A percentile compares a stretch with the other conserved stretches of the same genome.
phyloP scores from a whole-genome alignment of 108 stramenopile genomes.

The Poteriospumella lacustris region DNA sequence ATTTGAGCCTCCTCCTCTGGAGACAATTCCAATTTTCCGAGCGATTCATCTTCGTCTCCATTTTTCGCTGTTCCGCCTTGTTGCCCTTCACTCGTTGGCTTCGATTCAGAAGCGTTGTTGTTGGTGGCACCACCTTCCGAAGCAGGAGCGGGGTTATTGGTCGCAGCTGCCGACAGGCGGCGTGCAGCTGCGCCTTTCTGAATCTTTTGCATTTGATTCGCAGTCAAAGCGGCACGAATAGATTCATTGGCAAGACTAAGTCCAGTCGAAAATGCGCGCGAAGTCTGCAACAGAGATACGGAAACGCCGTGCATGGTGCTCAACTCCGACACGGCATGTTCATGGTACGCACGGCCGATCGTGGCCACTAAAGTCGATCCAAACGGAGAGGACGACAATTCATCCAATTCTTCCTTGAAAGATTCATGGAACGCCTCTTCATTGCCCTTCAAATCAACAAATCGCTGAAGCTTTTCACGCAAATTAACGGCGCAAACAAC shows the following conservation, averaged over 20 bases:
- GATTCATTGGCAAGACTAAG: background rate
- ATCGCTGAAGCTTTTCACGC: background rate
- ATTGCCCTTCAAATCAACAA: background rate
- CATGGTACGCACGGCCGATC: background rate
- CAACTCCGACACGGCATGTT: background rate
- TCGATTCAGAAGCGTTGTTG: no score
- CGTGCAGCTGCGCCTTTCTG: no score
- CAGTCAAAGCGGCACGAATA: background rate
- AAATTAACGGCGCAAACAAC: conserved; percentile 18
- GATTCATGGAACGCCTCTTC: background rate
- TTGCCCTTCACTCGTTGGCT: no score
- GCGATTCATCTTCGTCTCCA: no score
- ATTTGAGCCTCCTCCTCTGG: background rate
- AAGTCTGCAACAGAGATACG: background rate
- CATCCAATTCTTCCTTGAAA: background rate
- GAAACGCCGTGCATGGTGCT: background rate
- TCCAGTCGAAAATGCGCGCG: background rate
- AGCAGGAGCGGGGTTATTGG: no score
- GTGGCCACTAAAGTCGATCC: background rate
- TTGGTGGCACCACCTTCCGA: no score
- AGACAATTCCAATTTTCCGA: no score
- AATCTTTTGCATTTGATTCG: background rate
- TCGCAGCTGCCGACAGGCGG: no score
- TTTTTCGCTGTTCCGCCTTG: no score
- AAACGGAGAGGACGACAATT: background rate